phyloP scores from a whole-genome alignment of 768 basidiomycete species.

The Rhizopogon vinicolor region DNA sequence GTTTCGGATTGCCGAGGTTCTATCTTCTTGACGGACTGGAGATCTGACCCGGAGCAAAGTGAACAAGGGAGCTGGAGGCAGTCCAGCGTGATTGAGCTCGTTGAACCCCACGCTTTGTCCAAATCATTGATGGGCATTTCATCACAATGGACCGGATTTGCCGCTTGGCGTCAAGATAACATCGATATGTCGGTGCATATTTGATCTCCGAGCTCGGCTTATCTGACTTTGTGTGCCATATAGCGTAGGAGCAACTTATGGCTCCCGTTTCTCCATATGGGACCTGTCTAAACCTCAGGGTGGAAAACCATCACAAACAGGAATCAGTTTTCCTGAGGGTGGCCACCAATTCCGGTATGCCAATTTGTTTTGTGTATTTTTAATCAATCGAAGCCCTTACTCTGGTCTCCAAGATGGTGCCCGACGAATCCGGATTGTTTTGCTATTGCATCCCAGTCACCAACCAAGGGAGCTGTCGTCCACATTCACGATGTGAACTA shows the following conservation, averaged over 20 bases:
- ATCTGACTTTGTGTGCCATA: not conserved
- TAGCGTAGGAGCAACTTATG: slow-evolving; percentile 75
- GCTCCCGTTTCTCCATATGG: slow-evolving; percentile 72
- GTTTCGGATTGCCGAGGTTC: slow-evolving; percentile 73
- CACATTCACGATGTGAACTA: slow-evolving; percentile 67
- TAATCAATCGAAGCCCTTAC: not conserved
- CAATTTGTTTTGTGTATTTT: slow-evolving; percentile 5
- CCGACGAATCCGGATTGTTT: slow-evolving; percentile 73
- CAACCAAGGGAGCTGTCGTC: slow-evolving; percentile 58
- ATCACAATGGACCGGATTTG: slow-evolving; percentile 49
- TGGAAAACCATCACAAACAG: slow-evolving; percentile 64
- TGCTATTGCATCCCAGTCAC: slow-evolving; percentile 62
- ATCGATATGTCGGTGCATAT: slow-evolving; percentile 61
- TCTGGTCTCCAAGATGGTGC: slow-evolving; percentile 59
- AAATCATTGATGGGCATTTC: slow-evolving; percentile 43
- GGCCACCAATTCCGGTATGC: slow-evolving; percentile 62
- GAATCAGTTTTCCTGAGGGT: slow-evolving; percentile 62
- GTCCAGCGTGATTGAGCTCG: slow-evolving; percentile 63
- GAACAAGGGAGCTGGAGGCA: slow-evolving; percentile 55
- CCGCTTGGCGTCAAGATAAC: slow-evolving; percentile 68
- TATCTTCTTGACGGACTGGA: slow-evolving; percentile 80
- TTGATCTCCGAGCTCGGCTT: not conserved
- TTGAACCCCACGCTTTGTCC: slow-evolving; percentile 63
- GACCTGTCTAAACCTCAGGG: slow-evolving; percentile 68
- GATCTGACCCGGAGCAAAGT: slow-evolving; percentile 55